Base-by-base conservation (phyloP, 495 filamentous ascomycete species). In the Penicillium silybi region DNA sequence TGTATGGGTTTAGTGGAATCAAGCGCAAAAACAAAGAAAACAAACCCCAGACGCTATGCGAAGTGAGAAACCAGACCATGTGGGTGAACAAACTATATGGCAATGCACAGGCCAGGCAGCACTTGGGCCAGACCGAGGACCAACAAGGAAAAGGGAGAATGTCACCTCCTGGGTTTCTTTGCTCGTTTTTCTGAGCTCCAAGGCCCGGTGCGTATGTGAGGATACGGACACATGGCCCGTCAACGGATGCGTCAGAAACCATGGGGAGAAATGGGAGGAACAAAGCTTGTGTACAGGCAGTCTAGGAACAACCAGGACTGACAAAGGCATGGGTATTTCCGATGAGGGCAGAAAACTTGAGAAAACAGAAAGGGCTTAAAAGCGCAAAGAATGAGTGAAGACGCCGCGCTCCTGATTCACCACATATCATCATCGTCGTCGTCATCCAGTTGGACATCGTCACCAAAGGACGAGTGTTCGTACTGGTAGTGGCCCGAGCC, bases 351-450 rank as follows among this genome's bases (percentile, higher is more conserved):
- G 56, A 51, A 60, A 54, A 47, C 48, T 41, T 39, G 42, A 46
- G 49, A 64, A 52, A 41, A 57, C 59, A 50, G 25, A 54, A 25
- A 44, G 45, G 34, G 40, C 19, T 20, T 7, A 7, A 39, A 39
- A 39, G 37, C n/a, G 44, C 47, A 50, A 50, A 40, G 43, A 57
- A 42, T 25, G 35, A 65, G 37, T 50, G 62, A 57, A 32, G 50
- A 56, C 51, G 44, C 53, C 53, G 44, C 37, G 35, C 44, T 56
- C 57, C 54, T 54, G 48, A 29, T 65, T 79, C 68, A 80, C 77
- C 77, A 81, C 78, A 81, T 81, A 57, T 78, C 73, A 52, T 78
- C 76, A 48, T 81, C 77, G 48, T 73, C 77, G 52, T 81, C 76
- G 41, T 73, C 71, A 47, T 75, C 67, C 50, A 76, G 59, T 51